Percentiles rank a stretch among this genome's conserved stretches.
Evolutionary conservation across 2,329 filamentous ascomycete genomes (phyloP).

Genomic region (Trichoderma sp.): DNA sequence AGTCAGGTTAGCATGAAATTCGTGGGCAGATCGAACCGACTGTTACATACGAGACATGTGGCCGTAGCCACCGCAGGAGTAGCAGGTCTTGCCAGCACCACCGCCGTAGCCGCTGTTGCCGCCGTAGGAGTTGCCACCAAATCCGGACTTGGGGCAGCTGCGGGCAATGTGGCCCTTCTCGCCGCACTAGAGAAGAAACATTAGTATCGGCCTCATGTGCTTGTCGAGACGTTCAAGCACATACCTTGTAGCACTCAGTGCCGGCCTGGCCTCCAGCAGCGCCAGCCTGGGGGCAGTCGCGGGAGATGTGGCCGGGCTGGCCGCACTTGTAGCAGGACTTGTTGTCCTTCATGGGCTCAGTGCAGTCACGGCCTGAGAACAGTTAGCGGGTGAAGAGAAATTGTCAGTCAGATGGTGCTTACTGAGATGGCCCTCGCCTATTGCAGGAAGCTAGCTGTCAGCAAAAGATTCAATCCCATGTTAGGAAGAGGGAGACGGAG

Average conservation of each 20-base stretch:
- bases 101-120: conserved; percentile 54
- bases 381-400: conserved; percentile 1
- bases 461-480: conserved; percentile 24
- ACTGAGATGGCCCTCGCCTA: conserved; percentile 76
- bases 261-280: conserved; percentile 47
- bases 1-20: conserved; percentile 32
- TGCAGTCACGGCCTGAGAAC: conserved; percentile 81
- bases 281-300: conserved; percentile 71
- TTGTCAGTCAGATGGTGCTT: conserved; percentile 44
- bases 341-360: conserved; percentile 83
- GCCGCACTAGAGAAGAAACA: conserved; percentile 66
- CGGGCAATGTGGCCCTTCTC: conserved; percentile 95
- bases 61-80: conserved; percentile 94
- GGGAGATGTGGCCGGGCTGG: conserved; percentile 85
- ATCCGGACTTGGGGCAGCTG: conserved; percentile 74
- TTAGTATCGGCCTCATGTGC: neutral
- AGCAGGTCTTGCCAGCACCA: conserved; percentile 82
- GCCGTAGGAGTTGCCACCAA: conserved; percentile 49
- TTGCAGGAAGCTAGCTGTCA: conserved; percentile 34
- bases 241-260: conserved; percentile 87
- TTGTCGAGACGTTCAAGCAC: neutral
- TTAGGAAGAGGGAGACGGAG: conserved; percentile 5
- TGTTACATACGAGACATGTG: conserved; percentile 80
- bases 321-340: conserved; percentile 80
- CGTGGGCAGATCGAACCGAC: neutral